Conservation (phyloP, 2,329 filamentous ascomycete genomes). For the Sporothrix mexicana region DNA sequence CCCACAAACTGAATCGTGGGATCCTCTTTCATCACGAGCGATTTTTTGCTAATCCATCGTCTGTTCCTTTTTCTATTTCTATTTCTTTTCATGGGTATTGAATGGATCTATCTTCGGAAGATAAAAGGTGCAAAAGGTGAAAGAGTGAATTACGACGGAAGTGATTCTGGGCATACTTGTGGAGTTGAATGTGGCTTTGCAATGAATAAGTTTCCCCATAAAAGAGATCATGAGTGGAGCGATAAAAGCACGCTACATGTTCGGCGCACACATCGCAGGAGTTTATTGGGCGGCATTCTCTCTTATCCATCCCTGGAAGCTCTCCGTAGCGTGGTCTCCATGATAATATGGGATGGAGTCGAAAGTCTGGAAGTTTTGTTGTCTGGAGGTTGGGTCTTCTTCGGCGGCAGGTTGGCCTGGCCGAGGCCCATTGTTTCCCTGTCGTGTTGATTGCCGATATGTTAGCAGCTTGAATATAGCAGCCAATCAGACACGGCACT, state of each 20-base stretch:
- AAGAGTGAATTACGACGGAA: no score
- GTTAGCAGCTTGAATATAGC: not conserved
- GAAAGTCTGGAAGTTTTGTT: not conserved
- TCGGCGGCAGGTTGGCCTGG: not conserved
- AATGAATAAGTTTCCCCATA: constrained; percentile 27
- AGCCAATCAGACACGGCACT: not conserved
- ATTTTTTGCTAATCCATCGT: no score
- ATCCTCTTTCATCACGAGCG: constrained; percentile 1
- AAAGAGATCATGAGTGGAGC: constrained; percentile 28
- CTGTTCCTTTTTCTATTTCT: not conserved
- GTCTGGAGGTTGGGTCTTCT: not conserved
- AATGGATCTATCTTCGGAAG: not conserved
- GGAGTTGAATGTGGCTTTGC: not conserved
- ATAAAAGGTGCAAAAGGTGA: not conserved
- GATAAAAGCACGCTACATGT: constrained; percentile 7
- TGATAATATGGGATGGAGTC: constrained; percentile 19
- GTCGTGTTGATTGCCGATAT: not conserved
- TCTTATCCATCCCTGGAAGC: not conserved
- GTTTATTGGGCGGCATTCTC: not conserved
- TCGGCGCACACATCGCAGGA: constrained; percentile 6
- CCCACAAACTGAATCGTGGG: constrained; percentile 17
- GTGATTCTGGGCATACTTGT: not conserved
- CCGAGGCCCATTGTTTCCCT: constrained; percentile 8
- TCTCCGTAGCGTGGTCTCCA: constrained; percentile 16
- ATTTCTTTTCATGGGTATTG: constrained; percentile 5